Evolutionary conservation across 2,329 filamentous ascomycete genomes (phyloP), one percentile per base, ranked within the genome.

Genomic region (Bipolaris bicolor): DNA sequence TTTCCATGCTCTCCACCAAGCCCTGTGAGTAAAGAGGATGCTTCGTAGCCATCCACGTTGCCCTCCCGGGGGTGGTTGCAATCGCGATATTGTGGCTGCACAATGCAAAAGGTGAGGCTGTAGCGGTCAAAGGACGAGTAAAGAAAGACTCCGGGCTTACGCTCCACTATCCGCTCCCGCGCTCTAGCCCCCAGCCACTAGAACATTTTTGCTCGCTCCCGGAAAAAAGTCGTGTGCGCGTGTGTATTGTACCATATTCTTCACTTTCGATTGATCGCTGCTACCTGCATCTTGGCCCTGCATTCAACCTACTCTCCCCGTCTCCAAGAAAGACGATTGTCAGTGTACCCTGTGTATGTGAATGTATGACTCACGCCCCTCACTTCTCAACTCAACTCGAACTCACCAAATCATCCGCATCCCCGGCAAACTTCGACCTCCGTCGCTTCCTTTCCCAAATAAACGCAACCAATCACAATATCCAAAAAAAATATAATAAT

Each of bases 71-170:
- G 26, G 2, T 2, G 26, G 7, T 10, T 29, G 26, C 26, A 29
- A 29, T 29, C 26, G 26, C 26, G 9, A 29, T 29, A 57, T 55
- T 63, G 62, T 69, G 65, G 66, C 64, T 67, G 61, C 49, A 29
- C 26, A 36, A 36, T 6, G 24, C 56, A 60, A 55, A 68, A 61
- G 22, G 61, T 70, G 69, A 73, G 70, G 69, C 71, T 65, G 65
- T 63, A 66, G 67, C 64, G 60, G 64, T 71, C 63, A 67, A 66
- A 71, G 67, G 57, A 29, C 26, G 26, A 29, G 26, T 29, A 58
- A 62, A 69, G 63, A 67, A 66, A 72, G 68, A 58, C 34, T 59
- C 60, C 62, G 64, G 66, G 65, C 61, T 26, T 39, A 48, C 57
- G 61, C 61, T 61, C 66, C 68, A 55, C 61, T 62, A 64, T 62